Evolutionary conservation across 2,329 filamentous ascomycete species (phyloP).

Genomic region (Talaromyces pinophilus): DNA sequence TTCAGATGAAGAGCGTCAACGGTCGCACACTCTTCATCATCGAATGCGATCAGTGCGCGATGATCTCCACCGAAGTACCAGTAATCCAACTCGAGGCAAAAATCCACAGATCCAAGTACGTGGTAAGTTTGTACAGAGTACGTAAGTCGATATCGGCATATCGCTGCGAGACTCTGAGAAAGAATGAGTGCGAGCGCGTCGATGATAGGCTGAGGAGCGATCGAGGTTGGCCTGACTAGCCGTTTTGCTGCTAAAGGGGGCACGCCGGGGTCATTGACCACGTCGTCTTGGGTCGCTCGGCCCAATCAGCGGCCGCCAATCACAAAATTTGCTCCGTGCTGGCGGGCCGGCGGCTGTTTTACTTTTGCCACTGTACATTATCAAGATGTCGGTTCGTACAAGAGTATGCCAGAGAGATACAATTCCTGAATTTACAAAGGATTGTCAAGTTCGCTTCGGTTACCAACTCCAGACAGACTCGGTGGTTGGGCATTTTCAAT

Average conservation of each 20-base stretch:
- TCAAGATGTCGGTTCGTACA: not conserved
- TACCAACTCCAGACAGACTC: not conserved
- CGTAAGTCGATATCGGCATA: not conserved
- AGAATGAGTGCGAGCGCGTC: not conserved
- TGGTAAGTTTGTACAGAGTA: not conserved
- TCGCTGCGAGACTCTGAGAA: not conserved
- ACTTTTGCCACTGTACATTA: conserved; percentile 1
- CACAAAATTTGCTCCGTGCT: conserved; percentile 16
- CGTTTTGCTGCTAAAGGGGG: not conserved
- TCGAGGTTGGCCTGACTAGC: conserved; percentile 10
- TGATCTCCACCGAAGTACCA: not conserved
- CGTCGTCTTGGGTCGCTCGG: not conserved
- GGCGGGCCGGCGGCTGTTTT: conserved; percentile 17
- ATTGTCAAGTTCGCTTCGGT: not conserved
- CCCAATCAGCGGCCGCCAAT: not conserved
- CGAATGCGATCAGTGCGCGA: not conserved
- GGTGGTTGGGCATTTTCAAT: not conserved
- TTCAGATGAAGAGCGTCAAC: not conserved
- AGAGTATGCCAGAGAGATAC: not conserved
- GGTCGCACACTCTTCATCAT: not conserved
- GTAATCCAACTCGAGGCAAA: not conserved
- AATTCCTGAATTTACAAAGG: not conserved
- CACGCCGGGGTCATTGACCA: conserved; percentile 9
- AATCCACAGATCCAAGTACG: not conserved
- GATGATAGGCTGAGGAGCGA: conserved; percentile 3